phyloP scores from a whole-genome alignment of 805 yeast species.

The Starmerella scarabaei region DNA sequence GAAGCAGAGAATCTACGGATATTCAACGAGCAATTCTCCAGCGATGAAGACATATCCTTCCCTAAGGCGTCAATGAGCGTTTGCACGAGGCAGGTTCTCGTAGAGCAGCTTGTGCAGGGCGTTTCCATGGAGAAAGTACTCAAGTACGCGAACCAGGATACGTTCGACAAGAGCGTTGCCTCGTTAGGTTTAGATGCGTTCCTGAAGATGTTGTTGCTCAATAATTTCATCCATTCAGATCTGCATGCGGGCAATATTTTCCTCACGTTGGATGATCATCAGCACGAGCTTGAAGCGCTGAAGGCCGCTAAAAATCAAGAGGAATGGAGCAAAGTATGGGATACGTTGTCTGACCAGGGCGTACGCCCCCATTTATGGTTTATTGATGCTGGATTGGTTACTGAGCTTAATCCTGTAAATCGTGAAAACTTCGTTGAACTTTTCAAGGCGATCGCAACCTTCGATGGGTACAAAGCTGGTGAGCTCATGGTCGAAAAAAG shows the following conservation, averaged over 20 bases:
- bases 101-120: conserved; percentile 78
- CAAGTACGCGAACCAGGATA: conserved; percentile 24
- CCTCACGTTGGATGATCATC: conserved; percentile 28
- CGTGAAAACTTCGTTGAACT: conserved; percentile 77
- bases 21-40: conserved; percentile 57
- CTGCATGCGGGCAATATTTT: conserved; percentile 93
- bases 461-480: conserved; percentile 92
- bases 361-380: conserved; percentile 79
- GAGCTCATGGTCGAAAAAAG: conserved; percentile 92
- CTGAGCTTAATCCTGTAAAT: conserved; percentile 68
- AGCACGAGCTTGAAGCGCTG: conserved; percentile 20
- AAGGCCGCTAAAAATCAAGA: conserved; percentile 22
- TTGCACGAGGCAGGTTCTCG: conserved; percentile 58
- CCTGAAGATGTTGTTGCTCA: conserved; percentile 79
- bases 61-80: conserved; percentile 60
- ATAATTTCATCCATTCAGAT: conserved; percentile 93
- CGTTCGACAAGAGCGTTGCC: conserved; percentile 41
- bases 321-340: conserved; percentile 38
- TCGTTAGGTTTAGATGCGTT: conserved; percentile 84
- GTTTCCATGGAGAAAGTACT: conserved; percentile 66
- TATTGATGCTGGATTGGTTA: conserved; percentile 86
- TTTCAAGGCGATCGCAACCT: conserved; percentile 75
- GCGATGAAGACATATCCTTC: conserved; percentile 50
- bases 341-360: conserved; percentile 37
- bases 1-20: conserved; percentile 70